Evolutionary conservation across 1,139 yeast species (phyloP).

Genomic region (Nakaseomyces kungkrabaensis): DNA sequence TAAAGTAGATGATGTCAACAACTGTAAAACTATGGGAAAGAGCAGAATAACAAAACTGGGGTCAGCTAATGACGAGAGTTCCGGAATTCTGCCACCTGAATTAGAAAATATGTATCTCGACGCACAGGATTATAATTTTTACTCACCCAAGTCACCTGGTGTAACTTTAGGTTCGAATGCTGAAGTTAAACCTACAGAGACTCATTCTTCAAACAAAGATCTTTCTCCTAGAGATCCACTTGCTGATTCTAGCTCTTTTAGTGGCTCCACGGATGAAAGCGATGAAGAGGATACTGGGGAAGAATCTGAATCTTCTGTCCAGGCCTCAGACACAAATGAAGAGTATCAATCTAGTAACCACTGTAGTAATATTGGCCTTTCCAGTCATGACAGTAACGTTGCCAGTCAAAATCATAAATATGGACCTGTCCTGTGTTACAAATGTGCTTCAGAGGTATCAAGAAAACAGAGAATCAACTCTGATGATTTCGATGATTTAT

Average conservation of each 20-base stretch:
- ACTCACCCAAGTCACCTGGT: constrained; percentile 3
- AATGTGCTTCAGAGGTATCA: not conserved
- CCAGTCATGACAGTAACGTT: not conserved
- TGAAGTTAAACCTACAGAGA: not conserved
- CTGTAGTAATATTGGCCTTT: not conserved
- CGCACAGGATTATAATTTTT: constrained; percentile 9
- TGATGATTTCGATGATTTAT: not conserved
- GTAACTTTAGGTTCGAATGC: not conserved
- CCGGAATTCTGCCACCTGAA: constrained; percentile 11
- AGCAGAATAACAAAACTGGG: not conserved
- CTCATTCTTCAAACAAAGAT: not conserved
- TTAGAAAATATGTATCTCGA: constrained; percentile 13
- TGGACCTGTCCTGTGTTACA: not conserved
- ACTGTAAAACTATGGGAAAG: not conserved
- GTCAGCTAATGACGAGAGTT: not conserved
- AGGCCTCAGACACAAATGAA: not conserved
- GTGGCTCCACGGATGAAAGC: not conserved
- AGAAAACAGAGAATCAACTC: not conserved
- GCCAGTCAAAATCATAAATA: not conserved
- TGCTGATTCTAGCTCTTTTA: not conserved
- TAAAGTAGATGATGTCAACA: not conserved
- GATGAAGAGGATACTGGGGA: not conserved
- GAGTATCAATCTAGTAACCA: not conserved
- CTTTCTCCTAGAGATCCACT: not conserved
- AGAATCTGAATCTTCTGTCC: not conserved